Evolutionary conservation across 495 filamentous ascomycete genomes (phyloP).

Genomic region (Neurospora sp.): DNA sequence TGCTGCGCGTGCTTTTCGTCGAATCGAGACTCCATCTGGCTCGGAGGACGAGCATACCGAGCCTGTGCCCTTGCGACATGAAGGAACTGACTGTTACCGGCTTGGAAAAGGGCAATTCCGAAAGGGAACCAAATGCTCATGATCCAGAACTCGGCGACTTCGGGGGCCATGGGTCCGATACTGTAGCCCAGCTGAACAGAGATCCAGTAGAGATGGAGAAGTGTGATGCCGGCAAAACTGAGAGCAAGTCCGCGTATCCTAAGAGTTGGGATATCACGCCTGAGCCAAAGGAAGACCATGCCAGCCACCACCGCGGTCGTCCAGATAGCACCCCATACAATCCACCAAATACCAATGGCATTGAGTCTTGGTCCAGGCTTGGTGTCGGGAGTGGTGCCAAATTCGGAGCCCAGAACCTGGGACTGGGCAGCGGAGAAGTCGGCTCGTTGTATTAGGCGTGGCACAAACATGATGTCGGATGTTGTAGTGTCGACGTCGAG

Average conservation of each 20-base stretch:
- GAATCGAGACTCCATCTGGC: slow-evolving; percentile 13
- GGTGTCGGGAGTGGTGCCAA: slow-evolving; percentile 21
- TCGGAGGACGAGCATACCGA: slow-evolving; percentile 23
- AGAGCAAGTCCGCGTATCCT: slow-evolving; percentile 53
- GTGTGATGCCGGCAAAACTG: slow-evolving; percentile 45
- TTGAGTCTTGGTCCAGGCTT: slow-evolving; percentile 15
- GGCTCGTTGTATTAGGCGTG: slow-evolving; percentile 4
- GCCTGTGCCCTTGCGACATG: slow-evolving; percentile 47
- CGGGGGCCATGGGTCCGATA: slow-evolving; percentile 46
- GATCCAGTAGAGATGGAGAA: slow-evolving; percentile 57
- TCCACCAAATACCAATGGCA: slow-evolving; percentile 20
- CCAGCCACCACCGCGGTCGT: slow-evolving; percentile 43
- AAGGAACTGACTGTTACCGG: slow-evolving; percentile 56
- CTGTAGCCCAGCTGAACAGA: slow-evolving; percentile 51
- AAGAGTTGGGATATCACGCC: slow-evolving; percentile 49
- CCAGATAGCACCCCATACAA: slow-evolving; percentile 40
- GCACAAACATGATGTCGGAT: slow-evolving; percentile 16
- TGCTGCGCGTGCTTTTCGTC: slow-evolving; percentile 14
- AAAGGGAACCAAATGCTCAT: slow-evolving; percentile 64
- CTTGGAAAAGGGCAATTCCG: slow-evolving; percentile 64
- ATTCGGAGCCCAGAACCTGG: slow-evolving; percentile 18
- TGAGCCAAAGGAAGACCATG: slow-evolving; percentile 41
- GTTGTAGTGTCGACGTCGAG: background rate
- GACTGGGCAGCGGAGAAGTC: slow-evolving; percentile 1
- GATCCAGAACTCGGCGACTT: slow-evolving; percentile 52